Evolutionary conservation across 495 filamentous ascomycete genomes (phyloP).

Genomic region (Xanthoparmelia taractica): DNA sequence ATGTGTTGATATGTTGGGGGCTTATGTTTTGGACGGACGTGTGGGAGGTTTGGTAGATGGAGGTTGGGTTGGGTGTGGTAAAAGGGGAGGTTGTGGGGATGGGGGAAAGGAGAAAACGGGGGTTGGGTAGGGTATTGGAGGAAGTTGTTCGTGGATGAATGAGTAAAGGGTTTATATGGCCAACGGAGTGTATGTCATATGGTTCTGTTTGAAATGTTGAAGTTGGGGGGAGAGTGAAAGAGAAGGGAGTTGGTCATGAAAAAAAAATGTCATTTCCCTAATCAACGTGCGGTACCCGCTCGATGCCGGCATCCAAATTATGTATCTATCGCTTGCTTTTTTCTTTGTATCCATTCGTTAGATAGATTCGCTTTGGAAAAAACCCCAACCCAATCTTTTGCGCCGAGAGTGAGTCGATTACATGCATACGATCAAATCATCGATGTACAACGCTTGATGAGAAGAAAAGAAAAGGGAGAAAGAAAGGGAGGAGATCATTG

Average conservation of each 20-base stretch:
- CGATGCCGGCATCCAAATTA: not conserved
- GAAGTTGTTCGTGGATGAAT: too few species aligned
- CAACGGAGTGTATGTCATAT: not conserved
- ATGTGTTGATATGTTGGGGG: too few species aligned
- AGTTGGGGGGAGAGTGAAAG: not conserved
- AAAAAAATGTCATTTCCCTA: too few species aligned
- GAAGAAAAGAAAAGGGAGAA: not conserved
- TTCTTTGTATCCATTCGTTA: constrained; percentile 9
- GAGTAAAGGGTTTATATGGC: too few species aligned
- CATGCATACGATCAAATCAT: not conserved
- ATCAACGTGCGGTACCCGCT: not conserved
- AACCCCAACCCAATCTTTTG: too few species aligned
- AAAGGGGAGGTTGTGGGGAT: too few species aligned
- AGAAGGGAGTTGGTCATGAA: not conserved
- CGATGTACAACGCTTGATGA: not conserved
- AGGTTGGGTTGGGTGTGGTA: too few species aligned
- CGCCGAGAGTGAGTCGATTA: not conserved
- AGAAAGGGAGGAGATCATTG: not conserved
- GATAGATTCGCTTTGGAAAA: too few species aligned
- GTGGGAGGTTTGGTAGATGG: too few species aligned
- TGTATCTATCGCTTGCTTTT: not conserved
- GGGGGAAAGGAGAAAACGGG: too few species aligned
- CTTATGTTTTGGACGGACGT: too few species aligned
- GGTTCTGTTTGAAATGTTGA: not conserved
- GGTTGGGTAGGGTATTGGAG: too few species aligned